Evolutionary conservation across 1,284 basidiomycete species (phyloP), one percentile per base, ranked within the genome.

Genomic region (Taiwanofungus camphoratus): DNA sequence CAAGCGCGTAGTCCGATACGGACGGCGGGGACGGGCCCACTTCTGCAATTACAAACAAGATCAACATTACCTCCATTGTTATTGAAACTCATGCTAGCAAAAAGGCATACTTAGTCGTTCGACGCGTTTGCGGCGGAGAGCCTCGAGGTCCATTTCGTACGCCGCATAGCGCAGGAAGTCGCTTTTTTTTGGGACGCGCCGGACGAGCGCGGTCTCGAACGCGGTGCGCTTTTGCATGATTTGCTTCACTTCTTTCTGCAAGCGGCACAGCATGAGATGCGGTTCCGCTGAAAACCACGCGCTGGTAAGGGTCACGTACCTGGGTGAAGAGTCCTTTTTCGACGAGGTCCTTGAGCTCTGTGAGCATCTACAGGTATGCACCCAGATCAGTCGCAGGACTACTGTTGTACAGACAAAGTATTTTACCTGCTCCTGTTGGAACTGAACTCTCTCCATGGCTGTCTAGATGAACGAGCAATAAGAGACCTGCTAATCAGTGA

Each of bases 341-440:
- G 52, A 90, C 82, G 19, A 97, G 75, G 66, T 96, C 92, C 67
- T 92, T 93, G 57, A 98, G 86, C 80, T 97, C 93, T 44, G 87
- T 81, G 75, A 96, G 87, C 78, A 94, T 94, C 80, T 86, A 54
- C 23, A 32, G 74, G 55, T 13, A 35, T 41, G 46, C 41, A 42
- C 43, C 13, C 35, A 39, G 8, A 30, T 49, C 22, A 48, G 30
- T 36, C 34, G 27, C 5, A 21, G 22, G 34, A 38, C 9, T 8
- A 1, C 21, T 24, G 4, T 31, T 15, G 5, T 36, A 18, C 18
- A 23, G 3, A 5, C 35, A 20, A 5, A 5, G 4, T 4, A 1
- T 35, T 67, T 42, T 46, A 73, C 81, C 71, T 92, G 84, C 82
- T 96, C 93, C 63, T 95, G 88, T 68, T 94, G 84, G 57, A 89